Evolutionary conservation across 1,284 basidiomycete species (phyloP), one percentile per base, ranked within the genome.

Genomic region (Chalciporus piperatoides): DNA sequence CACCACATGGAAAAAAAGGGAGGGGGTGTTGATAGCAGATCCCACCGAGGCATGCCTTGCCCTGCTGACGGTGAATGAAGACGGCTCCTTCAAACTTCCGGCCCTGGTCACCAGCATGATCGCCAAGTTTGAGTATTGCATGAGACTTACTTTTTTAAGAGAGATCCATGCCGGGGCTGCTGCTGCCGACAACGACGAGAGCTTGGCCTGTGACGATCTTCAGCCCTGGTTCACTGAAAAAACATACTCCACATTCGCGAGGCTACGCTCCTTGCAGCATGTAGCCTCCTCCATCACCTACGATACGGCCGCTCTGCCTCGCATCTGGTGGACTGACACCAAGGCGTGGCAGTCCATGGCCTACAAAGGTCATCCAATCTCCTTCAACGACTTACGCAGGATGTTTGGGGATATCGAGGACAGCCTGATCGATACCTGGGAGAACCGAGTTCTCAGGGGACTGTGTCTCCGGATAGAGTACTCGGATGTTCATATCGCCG

Each of bases 321-420:
- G 19, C 0, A 52, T 68, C 7, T 65, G 55, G 55, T 71, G 64
- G 65, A 24, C 39, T 0, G 61, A 70, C 23, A 44, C 21, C 0
- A 41, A 52, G 1, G 15, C 17, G 0, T 62, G 51, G 30, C 3
- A 8, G 0, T 21, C 44, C 7, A 32, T 69, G 40, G 32, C 59
- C 0, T 69, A 54, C 46, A 41, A 58, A 0, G 65, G 68, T 0
- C 6, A 59, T 0, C 2, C 15, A 0, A 52, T 70, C 1, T 10
- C 25, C 0, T 39, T 64, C 0, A 1, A 12, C 0, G n/a, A 59
- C 0, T 1, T 68, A 0, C 32, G 38, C 1, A 4, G 11, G 0
- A 58, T 68, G 1, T 56, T 66, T 8, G 4, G 4, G 0, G 35
- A 25, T 2, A 30, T 55, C 0, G 60, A 68, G 21, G n/a, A 30